Conservation (phyloP, 1,284 basidiomycete species). For the Abortiporus biennis region DNA sequence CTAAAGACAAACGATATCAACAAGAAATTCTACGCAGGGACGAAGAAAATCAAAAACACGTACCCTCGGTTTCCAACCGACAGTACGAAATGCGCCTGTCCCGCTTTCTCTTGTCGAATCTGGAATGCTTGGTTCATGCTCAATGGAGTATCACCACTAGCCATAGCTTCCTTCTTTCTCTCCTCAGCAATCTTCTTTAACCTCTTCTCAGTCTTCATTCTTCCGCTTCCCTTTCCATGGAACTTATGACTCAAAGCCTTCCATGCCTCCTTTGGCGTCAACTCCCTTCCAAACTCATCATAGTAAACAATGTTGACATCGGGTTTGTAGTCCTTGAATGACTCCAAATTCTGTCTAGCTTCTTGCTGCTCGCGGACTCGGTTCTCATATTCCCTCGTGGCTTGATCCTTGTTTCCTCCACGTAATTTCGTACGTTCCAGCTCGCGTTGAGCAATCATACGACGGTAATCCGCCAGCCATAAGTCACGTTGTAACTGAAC, state of each 20-base stretch:
- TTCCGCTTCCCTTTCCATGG: conserved; percentile 91
- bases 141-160: conserved; percentile 86
- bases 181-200: conserved; percentile 93
- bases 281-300: conserved; percentile 88
- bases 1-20: conserved; percentile 31
- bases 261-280: conserved; percentile 96
- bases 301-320: conserved; percentile 96
- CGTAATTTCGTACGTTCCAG: conserved; percentile 70
- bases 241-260: conserved; percentile 93
- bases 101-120: conserved; percentile 84
- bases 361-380: conserved; percentile 88
- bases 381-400: conserved; percentile 93
- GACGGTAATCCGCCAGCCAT: conserved; percentile 87
- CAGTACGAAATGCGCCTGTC: conserved; percentile 90
- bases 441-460: conserved; percentile 72
- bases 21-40: conserved; percentile 4
- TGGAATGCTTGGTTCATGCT: conserved; percentile 92
- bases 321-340: conserved; percentile 93
- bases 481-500: conserved; percentile 82
- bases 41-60: conserved; percentile 23
- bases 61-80: conserved; percentile 92
- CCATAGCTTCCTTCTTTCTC: conserved; percentile 87
- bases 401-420: conserved; percentile 87
- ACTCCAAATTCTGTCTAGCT: conserved; percentile 75
- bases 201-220: conserved; percentile 92